Evolutionary conservation across 2,329 filamentous ascomycete genomes (phyloP).

Genomic region (Hypoxylon sp.): DNA sequence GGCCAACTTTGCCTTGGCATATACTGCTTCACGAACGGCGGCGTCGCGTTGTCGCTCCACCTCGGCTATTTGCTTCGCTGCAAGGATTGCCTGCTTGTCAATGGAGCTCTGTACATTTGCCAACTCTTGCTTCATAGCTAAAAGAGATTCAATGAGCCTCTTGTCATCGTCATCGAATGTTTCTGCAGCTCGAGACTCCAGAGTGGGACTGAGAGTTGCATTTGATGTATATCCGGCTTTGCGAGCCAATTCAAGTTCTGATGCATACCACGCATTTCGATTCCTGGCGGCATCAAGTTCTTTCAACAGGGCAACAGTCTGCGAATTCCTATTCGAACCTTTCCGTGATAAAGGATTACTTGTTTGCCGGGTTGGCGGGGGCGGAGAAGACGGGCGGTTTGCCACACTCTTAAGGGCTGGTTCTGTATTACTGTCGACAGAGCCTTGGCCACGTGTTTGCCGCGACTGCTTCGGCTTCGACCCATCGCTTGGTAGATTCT

Average conservation of each 20-base stretch:
- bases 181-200: conserved; percentile 83
- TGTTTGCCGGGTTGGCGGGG: conserved; percentile 69
- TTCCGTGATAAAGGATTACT: conserved; percentile 72
- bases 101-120: conserved; percentile 91
- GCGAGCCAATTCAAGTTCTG: conserved; percentile 90
- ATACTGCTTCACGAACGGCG: conserved; percentile 94
- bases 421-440: conserved; percentile 78
- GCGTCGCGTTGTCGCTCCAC: conserved; percentile 94
- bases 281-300: conserved; percentile 89
- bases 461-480: conserved; percentile 64
- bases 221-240: conserved; percentile 89
- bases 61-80: conserved; percentile 91
- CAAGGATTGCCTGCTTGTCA: conserved; percentile 86
- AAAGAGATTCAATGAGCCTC: conserved; percentile 89
- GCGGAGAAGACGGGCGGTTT: conserved; percentile 69
- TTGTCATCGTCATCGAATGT: conserved; percentile 93
- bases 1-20: conserved; percentile 92
- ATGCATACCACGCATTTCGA: conserved; percentile 96
- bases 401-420: conserved; percentile 61
- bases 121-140: conserved; percentile 91
- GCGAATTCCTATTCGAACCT: conserved; percentile 72
- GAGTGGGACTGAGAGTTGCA: conserved; percentile 75
- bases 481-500: conserved; percentile 53
- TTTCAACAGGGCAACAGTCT: conserved; percentile 82
- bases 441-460: conserved; percentile 72